Conservation (phyloP, 2,329 filamentous ascomycete genomes). For the Colletotrichum horii region DNA sequence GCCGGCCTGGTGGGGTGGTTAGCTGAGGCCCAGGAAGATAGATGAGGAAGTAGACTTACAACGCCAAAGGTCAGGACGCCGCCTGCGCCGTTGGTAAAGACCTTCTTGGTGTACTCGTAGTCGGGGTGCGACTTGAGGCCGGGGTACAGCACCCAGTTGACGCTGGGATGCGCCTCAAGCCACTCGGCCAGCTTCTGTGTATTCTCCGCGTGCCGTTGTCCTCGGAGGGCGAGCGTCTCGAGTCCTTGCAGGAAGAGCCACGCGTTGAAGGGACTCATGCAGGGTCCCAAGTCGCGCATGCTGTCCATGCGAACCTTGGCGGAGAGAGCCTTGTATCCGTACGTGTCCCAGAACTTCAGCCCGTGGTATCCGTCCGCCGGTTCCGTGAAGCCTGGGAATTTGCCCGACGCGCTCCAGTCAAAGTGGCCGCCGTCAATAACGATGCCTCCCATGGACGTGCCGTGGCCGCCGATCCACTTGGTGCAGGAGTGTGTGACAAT, state of each 20-base stretch:
- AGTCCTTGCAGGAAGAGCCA: constrained; percentile 73
- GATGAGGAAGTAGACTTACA: background rate
- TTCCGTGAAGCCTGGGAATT: constrained; percentile 75
- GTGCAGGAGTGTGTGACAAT: constrained; percentile 75
- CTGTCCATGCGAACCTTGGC: constrained; percentile 74
- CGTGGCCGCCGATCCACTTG: constrained; percentile 78
- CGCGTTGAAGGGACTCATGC: constrained; percentile 74
- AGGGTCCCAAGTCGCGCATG: constrained; percentile 70
- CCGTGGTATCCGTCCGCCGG: constrained; percentile 73
- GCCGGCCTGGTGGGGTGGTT: constrained; percentile 24
- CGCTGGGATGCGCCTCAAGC: constrained; percentile 70
- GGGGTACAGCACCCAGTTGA: constrained; percentile 76
- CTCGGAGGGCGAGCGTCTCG: constrained; percentile 71
- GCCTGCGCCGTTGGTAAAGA: constrained; percentile 70
- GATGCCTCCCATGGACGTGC: constrained; percentile 72
- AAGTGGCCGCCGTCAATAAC: constrained; percentile 74
- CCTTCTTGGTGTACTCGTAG: constrained; percentile 70
- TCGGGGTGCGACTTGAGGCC: constrained; percentile 69
- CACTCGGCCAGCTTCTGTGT: constrained; percentile 69
- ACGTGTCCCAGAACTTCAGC: constrained; percentile 74
- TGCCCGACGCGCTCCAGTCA: constrained; percentile 71
- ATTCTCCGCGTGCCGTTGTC: constrained; percentile 71
- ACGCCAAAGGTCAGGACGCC: constrained; percentile 77
- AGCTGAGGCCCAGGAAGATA: constrained; percentile 39
- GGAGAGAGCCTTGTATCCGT: constrained; percentile 68